A percentile compares a stretch with the other conserved stretches of the same genome.
Evolutionary conservation across 495 filamentous ascomycete species (phyloP).

Genomic region (Hypoxylon fuscum): DNA sequence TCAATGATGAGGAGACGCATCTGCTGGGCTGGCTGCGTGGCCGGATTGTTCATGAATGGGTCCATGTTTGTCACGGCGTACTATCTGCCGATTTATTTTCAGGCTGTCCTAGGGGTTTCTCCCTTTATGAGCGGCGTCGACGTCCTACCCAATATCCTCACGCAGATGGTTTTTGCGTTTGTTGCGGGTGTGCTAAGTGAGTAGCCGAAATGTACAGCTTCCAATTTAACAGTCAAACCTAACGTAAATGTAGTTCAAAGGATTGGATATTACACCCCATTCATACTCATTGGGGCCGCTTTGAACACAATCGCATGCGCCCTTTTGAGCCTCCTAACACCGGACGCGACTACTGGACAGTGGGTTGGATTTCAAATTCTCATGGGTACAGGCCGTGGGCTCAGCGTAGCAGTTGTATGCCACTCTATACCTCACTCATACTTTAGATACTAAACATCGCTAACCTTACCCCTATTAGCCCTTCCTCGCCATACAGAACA

Average conservation of each 20-base stretch:
- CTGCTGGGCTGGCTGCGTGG: slow-evolving; percentile 32
- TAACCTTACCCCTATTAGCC: background rate
- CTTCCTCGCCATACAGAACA: slow-evolving; percentile 47
- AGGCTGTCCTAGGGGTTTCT: slow-evolving; percentile 59
- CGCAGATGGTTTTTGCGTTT: slow-evolving; percentile 56
- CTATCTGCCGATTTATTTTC: slow-evolving; percentile 72
- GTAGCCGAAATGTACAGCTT: slow-evolving; percentile 39
- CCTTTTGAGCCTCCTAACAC: slow-evolving; percentile 55
- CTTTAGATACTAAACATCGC: background rate
- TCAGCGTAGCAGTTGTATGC: slow-evolving; percentile 51
- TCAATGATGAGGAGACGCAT: slow-evolving; percentile 23
- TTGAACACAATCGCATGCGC: slow-evolving; percentile 65
- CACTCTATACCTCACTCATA: background rate
- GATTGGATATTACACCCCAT: slow-evolving; percentile 60
- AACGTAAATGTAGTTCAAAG: slow-evolving; percentile 20
- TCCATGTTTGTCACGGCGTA: slow-evolving; percentile 28
- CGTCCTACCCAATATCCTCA: slow-evolving; percentile 59
- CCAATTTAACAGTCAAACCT: background rate
- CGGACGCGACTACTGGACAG: slow-evolving; percentile 50
- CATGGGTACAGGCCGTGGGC: slow-evolving; percentile 58
- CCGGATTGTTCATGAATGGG: slow-evolving; percentile 19
- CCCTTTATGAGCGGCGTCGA: slow-evolving; percentile 59
- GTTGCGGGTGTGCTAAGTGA: slow-evolving; percentile 56
- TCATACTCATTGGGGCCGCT: slow-evolving; percentile 56
- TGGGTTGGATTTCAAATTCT: slow-evolving; percentile 70